Percentiles rank a stretch among this genome's conserved stretches.
phyloP scores from a whole-genome alignment of 2,329 filamentous ascomycete species.

The Aspergillus awamori region DNA sequence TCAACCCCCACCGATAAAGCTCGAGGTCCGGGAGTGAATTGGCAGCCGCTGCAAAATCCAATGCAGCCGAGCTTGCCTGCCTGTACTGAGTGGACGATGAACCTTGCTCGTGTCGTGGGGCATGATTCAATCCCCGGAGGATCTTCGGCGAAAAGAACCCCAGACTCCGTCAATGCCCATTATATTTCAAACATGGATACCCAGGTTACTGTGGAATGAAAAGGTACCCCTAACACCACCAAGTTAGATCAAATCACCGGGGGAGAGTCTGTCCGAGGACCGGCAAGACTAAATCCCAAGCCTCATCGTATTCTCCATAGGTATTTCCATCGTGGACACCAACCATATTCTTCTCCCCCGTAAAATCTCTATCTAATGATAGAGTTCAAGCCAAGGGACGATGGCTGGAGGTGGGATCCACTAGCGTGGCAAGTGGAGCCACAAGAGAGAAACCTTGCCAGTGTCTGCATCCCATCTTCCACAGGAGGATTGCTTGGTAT shows the following conservation, averaged over 20 bases:
- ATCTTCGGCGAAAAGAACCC: background rate
- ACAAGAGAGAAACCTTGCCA: background rate
- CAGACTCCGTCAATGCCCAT: background rate
- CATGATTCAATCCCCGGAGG: background rate
- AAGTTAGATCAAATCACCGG: background rate
- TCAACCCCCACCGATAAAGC: background rate
- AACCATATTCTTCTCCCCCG: no score
- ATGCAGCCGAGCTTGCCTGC: no score
- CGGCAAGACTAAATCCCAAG: background rate
- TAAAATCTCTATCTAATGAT: background rate
- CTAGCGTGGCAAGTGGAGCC: constrained; percentile 4
- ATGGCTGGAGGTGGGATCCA: background rate
- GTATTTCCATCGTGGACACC: background rate
- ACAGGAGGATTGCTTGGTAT: background rate
- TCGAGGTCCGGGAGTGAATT: background rate
- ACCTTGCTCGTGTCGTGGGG: no score
- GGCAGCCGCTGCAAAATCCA: background rate
- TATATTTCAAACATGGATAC: background rate
- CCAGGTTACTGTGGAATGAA: background rate
- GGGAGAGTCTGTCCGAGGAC: background rate
- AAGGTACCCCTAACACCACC: background rate
- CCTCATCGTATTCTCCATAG: background rate
- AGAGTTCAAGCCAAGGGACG: background rate
- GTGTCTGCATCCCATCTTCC: background rate
- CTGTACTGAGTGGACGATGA: no score